Evolutionary conservation across 805 yeast genomes (phyloP), one percentile per base, ranked within the genome.

Genomic region (Pichia sporocuriosa): DNA sequence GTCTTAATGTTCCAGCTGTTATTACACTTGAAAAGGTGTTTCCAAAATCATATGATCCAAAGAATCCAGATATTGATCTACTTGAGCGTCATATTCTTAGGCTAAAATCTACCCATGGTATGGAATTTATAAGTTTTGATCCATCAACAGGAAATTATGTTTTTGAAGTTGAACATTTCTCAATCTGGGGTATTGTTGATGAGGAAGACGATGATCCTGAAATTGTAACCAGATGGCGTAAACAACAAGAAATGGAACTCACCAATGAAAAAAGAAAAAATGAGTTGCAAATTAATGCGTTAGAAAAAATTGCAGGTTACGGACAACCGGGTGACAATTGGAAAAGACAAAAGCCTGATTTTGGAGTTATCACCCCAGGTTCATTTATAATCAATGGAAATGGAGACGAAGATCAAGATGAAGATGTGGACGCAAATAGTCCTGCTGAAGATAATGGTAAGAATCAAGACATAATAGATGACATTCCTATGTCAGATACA

Each of bases 171-270:
- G 79, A 83, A 51, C 98, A 93, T 65, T 93, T 93, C 55, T 87
- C 96, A 65, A 76, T 84, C 6, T 93, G 97, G 96, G 97, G 97
- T 6, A 63, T 93, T 29, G 71, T 81, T 15, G 84, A 79, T 49
- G 86, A 81, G 21, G 79, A 67, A 12, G 74, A 72, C 29, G 69
- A 75, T 32, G 87, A 78, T 48, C 69, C 66, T 10, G 72, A 70
- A 21, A 61, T 69, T 19, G 57, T 57, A 39, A 48, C 44, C 43
- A 60, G 48, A 34, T 63, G 57, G 46, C 45, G 51, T 11, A 52
- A 54, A 35, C 62, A 61, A 43, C 59, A 59, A 34, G 42, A 47
- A 35, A 42, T 38, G 17, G 58, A 55, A 44, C 27, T 19, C 2
- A 29, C 30, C 12, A 44, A 37, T 15, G 48, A 51, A 28, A 43